Base-by-base conservation (phyloP, 139 green algal genomes). In the Desmodesmus armatus region DNA sequence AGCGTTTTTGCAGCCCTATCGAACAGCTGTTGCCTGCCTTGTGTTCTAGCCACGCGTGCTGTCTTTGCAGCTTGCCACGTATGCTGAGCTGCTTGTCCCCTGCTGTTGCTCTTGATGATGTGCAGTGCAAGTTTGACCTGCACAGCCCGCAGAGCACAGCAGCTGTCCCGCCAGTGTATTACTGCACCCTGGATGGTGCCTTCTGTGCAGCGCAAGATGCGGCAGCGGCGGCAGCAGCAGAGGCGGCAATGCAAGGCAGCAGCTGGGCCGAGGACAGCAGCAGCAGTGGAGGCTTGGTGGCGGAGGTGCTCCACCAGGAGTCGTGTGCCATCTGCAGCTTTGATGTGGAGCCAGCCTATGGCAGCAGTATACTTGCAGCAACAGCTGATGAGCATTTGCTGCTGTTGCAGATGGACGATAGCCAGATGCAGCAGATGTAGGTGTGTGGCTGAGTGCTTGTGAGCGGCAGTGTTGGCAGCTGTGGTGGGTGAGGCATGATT, bases 151-250 rank as follows among this genome's bases (percentile, higher is more conserved):
- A 80, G 9, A 29, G 58, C 41, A 44, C 29, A 23, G 62, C 80
- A 27, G 31, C 71, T 3, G 37, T 85, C 25, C 87, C 88, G 0
- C 51, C 83, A 3, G 75, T 93, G 49, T 84, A 92, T 4, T 92
- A 80, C 81, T 93, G 90, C 80, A 90, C 88, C 0, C 70, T 85
- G 23, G 88, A 87, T 71, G 90, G 90, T 35, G 43, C 58, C 6
- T n/a, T n/a, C 62, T 93, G 75, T 80, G 77, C 39, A 60, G 63
- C 29, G 55, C 70, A 23, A n/a, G n/a, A n/a, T n/a, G 29, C 27
- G 3, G 55, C 83, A 47, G 33, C 17, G 37, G n/a, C 13, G 39
- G 51, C 65, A 15, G 40, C 51, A 41, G 41, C 19, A 43, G 15
- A 43, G 5, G n/a, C 19, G 29, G 40, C 27, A 55, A 37, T 11